phyloP scores from a whole-genome alignment of 2,329 filamentous ascomycete species.

The Xylaria sp. region DNA sequence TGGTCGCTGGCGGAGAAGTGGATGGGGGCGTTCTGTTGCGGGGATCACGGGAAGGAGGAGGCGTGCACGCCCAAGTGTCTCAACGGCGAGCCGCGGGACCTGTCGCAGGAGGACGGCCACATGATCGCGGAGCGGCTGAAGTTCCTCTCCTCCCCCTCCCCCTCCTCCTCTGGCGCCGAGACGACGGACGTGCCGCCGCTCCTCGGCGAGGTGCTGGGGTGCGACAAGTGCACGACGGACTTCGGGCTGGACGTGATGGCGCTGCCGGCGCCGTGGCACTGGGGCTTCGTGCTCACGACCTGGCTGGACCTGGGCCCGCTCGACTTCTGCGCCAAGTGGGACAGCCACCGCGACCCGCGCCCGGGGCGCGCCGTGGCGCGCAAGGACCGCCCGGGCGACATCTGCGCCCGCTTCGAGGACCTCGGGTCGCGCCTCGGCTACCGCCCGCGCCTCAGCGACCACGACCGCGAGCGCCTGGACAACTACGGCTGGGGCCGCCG shows the following conservation, averaged over 20 bases:
- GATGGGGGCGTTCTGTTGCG: constrained; percentile 12
- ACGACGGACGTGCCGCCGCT: constrained; percentile 18
- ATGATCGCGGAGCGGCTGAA: constrained; percentile 22
- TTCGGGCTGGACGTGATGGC: constrained; percentile 24
- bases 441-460: constrained; percentile 13
- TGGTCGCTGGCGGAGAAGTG: constrained; percentile 9
- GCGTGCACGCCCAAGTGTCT: constrained; percentile 16
- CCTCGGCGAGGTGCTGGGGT: constrained; percentile 23
- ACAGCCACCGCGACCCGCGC: constrained; percentile 26
- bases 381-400: constrained; percentile 8
- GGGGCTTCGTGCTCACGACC: constrained; percentile 30
- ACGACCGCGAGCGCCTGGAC: constrained; percentile 23
- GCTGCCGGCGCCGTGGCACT: constrained; percentile 28
- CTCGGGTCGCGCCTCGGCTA: constrained; percentile 11
- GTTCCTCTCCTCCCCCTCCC: constrained; percentile 2
- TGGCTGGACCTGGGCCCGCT: constrained; percentile 29
- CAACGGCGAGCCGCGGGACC: constrained; percentile 13
- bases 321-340: constrained; percentile 30
- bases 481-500: constrained; percentile 25
- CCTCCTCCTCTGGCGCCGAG: no score
- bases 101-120: constrained; percentile 25
- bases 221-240: constrained; percentile 29
- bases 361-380: constrained; percentile 15
- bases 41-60: not conserved
- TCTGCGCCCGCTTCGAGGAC: constrained; percentile 27